Base-by-base conservation (phyloP, 2,329 filamentous ascomycete genomes). In the Colletotrichum caudatum region DNA sequence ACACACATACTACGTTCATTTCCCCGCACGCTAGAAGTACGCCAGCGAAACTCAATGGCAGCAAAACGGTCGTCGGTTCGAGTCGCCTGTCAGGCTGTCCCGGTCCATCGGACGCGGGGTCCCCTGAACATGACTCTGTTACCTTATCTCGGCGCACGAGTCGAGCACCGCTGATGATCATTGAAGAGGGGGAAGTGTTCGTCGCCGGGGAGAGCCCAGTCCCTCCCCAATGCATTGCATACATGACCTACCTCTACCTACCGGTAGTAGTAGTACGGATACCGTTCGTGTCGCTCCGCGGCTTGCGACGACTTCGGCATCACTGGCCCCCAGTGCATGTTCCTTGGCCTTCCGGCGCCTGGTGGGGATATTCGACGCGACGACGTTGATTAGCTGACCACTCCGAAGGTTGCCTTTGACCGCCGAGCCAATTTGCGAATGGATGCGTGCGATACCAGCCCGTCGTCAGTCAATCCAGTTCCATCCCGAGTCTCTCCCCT, bases 401-500 rank as follows among this genome's bases (percentile, higher is more conserved):
- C 46, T 12, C 60, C 46, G 35, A 62, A 53, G n/a, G 39, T 41
- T 62, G 33, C 46, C 33, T 46, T 62, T 39, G 60, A 33, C 33
- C 23, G 6, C 51, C 33, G 33, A 20, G 46, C 18, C 33, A 33
- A 64, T 54, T 29, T 26, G 23, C 16, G 29, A 54, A 53, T 41
- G 29, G 33, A 53, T 37, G 59, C 59, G 59, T 60, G 60, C 50
- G 59, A 64, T 64, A 57, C 64, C 64, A 26, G 60, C 57, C 53
- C 23, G 33, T 48, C 23, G 33, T 48, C 53, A 50, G 29, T 48
- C 53, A 50, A 48, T 48, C n/a, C 33, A 29, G 18, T 46, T 46
- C 44, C 3, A 46, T 46, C 41, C 11, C 41, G 44, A 46, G 20
- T n/a, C 44, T 44, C 41, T 20, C 44, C 18, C 5, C 8, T 48